phyloP scores from a whole-genome alignment of 2,329 filamentous ascomycete species.

The Colletotrichum sp. region DNA sequence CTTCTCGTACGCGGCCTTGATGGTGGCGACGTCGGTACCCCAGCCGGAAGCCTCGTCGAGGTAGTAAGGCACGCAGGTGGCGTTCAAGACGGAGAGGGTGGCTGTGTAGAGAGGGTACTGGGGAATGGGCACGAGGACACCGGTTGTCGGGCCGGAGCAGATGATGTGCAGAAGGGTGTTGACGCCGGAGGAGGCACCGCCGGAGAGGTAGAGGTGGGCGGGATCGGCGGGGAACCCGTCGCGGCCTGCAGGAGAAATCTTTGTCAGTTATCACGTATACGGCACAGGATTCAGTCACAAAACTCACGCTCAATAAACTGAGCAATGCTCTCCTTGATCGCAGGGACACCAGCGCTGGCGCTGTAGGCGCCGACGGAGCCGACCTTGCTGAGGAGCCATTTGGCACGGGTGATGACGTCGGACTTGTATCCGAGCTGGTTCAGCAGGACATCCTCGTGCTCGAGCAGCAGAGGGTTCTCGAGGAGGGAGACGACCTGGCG shows the following conservation, averaged over 20 bases:
- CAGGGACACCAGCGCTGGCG: conserved; percentile 86
- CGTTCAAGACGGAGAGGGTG: conserved; percentile 84
- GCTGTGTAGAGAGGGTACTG: conserved; percentile 99
- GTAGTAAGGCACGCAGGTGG: conserved; percentile 89
- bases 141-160: conserved; percentile 76
- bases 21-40: conserved; percentile 85
- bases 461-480: conserved; percentile 85
- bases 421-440: conserved; percentile 82
- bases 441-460: conserved; percentile 81
- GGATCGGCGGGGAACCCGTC: conserved; percentile 88
- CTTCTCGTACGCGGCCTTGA: conserved; percentile 75
- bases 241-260: conserved; percentile 57
- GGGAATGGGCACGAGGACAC: conserved; percentile 89
- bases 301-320: conserved; percentile 85
- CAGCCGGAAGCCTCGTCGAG: conserved; percentile 86
- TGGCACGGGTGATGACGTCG: conserved; percentile 86
- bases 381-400: conserved; percentile 79
- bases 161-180: conserved; percentile 93
- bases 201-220: conserved; percentile 86
- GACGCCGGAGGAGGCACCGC: conserved; percentile 91
- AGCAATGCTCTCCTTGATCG: conserved; percentile 87
- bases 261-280: neutral
- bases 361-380: conserved; percentile 97
- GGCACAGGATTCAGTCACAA: neutral
- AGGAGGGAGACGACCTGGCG: conserved; percentile 92